Base-by-base conservation (phyloP, 768 basidiomycete genomes). In the Gelatoporia subvermispora region DNA sequence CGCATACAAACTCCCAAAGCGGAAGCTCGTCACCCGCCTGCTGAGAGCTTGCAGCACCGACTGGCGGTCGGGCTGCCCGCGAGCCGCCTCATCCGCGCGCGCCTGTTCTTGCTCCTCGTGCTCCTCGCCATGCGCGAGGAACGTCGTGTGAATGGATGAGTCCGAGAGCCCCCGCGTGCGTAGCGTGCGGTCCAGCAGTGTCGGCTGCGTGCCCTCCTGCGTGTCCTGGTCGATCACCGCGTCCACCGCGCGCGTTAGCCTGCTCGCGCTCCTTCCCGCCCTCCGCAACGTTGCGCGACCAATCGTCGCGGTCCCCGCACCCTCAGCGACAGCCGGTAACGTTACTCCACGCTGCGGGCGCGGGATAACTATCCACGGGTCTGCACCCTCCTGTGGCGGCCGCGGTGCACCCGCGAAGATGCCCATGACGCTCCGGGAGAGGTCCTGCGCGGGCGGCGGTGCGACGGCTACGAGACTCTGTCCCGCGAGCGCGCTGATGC, bases 381-480 rank as follows among this genome's bases (percentile, higher is more conserved):
- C 88, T 20, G 70, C 65, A 10, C 68, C 54, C 3, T 68, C 63
- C 23, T 68, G 65, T 8, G 60, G 49, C 2, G 68, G 39, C 28
- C 70, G 70, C 22, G 85, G 84, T 2, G 92, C 93, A 34, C 95
- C 95, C 0, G 93, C 95, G 59, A 98, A 98, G 53, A 99, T 96
- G 28, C 81, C 84, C 78, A 90, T 87, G 22, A 94, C 68, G 45
- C 69, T 74, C 36, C 60, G 57, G 3, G 63, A 62, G 2, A 54
- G 47, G 20, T 55, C 55, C 51, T 36, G 54, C 39, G 24, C 51
- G 10, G 45, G 52, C 15, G 31, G 22, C 35, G 42, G 42, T 15
- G 57, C 44, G 39, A 55, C 46, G 8, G 47, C 52, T 5, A 59
- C 35, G 15, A 45, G 39, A 44, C 47, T 49, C 15, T 51, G 48